A percentile compares a stretch with the other conserved stretches of the same genome.
Conservation (phyloP, 2,329 filamentous ascomycete species). For the Phoma sp. region DNA sequence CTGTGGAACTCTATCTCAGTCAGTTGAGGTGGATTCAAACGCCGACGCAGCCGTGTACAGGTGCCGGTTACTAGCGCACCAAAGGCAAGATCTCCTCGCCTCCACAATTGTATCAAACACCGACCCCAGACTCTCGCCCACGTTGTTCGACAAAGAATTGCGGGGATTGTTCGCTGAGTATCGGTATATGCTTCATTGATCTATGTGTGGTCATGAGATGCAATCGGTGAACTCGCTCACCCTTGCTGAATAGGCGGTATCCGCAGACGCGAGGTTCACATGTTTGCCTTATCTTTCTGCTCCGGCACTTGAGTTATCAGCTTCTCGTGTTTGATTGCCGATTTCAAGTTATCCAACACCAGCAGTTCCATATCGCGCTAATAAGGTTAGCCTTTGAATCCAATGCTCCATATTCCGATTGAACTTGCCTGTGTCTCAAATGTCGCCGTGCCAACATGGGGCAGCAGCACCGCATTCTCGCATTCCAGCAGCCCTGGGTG, state of each 20-base stretch:
- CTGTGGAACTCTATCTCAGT: not conserved
- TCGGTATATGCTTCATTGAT: constrained; percentile 13
- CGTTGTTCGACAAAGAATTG: not conserved
- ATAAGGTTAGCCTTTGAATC: constrained; percentile 14
- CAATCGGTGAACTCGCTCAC: not conserved
- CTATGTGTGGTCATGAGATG: constrained; percentile 5
- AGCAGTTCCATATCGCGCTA: constrained; percentile 66
- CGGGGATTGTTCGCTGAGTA: not conserved
- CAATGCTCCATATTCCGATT: not conserved
- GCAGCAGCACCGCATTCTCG: constrained; percentile 62
- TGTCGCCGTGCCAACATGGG: constrained; percentile 67
- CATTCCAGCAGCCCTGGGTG: constrained; percentile 60
- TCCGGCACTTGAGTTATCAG: constrained; percentile 68
- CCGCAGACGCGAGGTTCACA: constrained; percentile 18
- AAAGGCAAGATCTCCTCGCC: not conserved
- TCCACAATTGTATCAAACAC: constrained; percentile 23
- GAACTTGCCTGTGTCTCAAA: constrained; percentile 62
- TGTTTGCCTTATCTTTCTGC: constrained; percentile 55
- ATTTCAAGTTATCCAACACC: constrained; percentile 65
- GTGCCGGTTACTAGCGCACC: constrained; percentile 4
- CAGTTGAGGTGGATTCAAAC: constrained; percentile 5
- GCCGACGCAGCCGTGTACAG: constrained; percentile 10
- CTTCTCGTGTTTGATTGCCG: constrained; percentile 63
- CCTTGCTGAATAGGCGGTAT: not conserved
- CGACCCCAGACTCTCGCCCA: constrained; percentile 29